A percentile compares a stretch with the other conserved stretches of the same genome.
Conservation (phyloP, 352 stramenopile genomes). For the Phytophthora hibernalis region DNA sequence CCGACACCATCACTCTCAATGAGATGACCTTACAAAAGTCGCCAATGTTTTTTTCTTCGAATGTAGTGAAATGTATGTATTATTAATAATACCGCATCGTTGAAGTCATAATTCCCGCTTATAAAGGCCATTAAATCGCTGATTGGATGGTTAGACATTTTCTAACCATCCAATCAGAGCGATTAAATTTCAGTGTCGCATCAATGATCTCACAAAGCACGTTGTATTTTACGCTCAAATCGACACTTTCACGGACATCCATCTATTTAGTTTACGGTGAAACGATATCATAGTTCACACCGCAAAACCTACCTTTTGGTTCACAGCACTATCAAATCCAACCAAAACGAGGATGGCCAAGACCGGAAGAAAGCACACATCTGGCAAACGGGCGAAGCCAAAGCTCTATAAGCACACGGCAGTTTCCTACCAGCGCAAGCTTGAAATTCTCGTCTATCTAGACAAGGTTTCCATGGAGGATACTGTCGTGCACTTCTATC, state of each 20-base stretch:
- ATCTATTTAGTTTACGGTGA: no score
- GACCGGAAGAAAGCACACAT: background rate
- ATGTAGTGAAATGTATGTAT: no score
- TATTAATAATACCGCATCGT: no score
- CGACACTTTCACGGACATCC: no score
- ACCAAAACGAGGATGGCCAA: no score
- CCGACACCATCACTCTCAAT: no score
- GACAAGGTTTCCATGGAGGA: conserved; percentile 1
- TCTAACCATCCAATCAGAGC: background rate
- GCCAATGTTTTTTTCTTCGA: no score
- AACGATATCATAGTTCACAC: no score
- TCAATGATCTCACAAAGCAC: background rate
- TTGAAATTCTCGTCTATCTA: background rate
- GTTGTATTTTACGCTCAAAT: background rate
- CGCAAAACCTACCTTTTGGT: no score
- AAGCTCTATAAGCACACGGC: conserved; percentile 9
- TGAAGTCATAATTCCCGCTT: conserved; percentile 1
- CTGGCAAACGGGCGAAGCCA: background rate
- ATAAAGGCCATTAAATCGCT: background rate
- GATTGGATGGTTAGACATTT: no score
- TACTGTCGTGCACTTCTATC: background rate
- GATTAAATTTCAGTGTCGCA: background rate
- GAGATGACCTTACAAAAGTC: no score
- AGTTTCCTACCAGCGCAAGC: conserved; percentile 17
- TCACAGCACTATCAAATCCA: no score